Percentiles rank a stretch among this genome's conserved stretches.
Conservation (phyloP, 2,329 filamentous ascomycete genomes). For the Graphilbum fragrans region DNA sequence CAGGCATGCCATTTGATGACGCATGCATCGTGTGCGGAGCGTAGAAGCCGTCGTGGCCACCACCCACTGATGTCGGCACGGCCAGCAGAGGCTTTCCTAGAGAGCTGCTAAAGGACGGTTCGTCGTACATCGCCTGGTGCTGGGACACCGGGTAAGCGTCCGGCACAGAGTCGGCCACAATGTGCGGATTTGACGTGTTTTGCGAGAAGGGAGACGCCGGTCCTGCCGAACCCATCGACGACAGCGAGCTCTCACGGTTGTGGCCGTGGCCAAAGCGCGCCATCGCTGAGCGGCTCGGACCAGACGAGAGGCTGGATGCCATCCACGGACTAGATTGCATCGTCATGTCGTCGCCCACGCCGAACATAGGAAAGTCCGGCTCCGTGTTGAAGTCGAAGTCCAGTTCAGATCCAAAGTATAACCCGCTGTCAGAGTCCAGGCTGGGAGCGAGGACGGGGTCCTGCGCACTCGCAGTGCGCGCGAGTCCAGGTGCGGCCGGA, state of each 20-base stretch:
- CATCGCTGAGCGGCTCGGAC: too few relatives aligned
- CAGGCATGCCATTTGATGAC: constrained; percentile 17
- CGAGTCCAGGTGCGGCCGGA: constrained; percentile 12
- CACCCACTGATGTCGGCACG: background rate
- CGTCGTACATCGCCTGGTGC: background rate
- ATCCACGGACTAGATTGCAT: constrained; percentile 30
- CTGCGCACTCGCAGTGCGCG: constrained; percentile 1
- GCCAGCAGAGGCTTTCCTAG: constrained; percentile 26
- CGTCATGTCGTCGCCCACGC: constrained; percentile 14
- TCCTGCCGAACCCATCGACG: constrained; percentile 47
- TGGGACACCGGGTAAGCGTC: background rate
- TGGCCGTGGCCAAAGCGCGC: constrained; percentile 36
- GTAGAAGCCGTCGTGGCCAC: constrained; percentile 25
- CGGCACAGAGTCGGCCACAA: constrained; percentile 34
- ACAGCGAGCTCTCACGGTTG: constrained; percentile 48
- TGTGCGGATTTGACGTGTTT: constrained; percentile 44
- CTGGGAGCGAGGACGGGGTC: constrained; percentile 12
- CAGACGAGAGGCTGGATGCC: constrained; percentile 19
- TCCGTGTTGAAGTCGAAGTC: constrained; percentile 6
- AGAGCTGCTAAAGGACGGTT: constrained; percentile 22
- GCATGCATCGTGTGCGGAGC: constrained; percentile 24
- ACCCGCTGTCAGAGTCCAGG: constrained; percentile 3
- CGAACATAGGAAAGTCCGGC: constrained; percentile 10
- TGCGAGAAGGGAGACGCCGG: constrained; percentile 46
- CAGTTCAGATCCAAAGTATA: constrained; percentile 10